Evolutionary conservation across 1,284 basidiomycete species (phyloP).

Genomic region (Sutorius eximius): DNA sequence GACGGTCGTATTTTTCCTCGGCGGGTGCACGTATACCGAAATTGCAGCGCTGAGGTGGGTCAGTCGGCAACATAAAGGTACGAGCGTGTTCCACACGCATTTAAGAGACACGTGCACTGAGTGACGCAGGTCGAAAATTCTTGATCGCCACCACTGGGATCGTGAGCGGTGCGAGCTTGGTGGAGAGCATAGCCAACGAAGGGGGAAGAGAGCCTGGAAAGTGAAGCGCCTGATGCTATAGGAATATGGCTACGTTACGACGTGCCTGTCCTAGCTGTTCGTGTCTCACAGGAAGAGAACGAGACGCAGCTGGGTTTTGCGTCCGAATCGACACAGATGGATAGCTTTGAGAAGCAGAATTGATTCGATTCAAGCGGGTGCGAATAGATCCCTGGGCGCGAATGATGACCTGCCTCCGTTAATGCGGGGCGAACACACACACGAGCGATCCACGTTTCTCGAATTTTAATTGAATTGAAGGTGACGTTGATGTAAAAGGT

Average conservation of each 20-base stretch:
- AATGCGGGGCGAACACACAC: too few relatives aligned
- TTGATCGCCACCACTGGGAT: conserved; percentile 89
- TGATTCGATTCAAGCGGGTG: conserved; percentile 3
- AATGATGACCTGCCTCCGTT: neutral
- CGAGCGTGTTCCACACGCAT: conserved; percentile 15
- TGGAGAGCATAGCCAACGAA: conserved; percentile 64
- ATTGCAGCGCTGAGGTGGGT: conserved; percentile 94
- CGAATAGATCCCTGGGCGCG: conserved; percentile 4
- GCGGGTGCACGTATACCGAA: conserved; percentile 97
- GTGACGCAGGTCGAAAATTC: conserved; percentile 69
- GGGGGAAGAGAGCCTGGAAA: conserved; percentile 26
- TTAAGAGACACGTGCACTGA: conserved; percentile 11
- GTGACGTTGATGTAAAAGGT: too few relatives aligned
- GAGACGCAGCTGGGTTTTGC: neutral
- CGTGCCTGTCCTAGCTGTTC: conserved; percentile 7
- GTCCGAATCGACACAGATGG: conserved; percentile 32
- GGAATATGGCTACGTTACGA: conserved; percentile 1
- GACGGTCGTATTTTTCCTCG: conserved; percentile 96
- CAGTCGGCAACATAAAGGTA: conserved; percentile 77
- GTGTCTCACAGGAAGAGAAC: conserved; percentile 4
- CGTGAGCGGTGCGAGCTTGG: conserved; percentile 71
- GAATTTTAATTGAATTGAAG: neutral
- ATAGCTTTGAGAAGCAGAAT: conserved; percentile 35
- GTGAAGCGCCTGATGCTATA: conserved; percentile 14
- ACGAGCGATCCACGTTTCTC: conserved; percentile 8